These are phyloP conservation scores for Eucalyptus marginata DNA, from an alignment of 345 rosid genomes.

Conservation along the genomic window DNA sequence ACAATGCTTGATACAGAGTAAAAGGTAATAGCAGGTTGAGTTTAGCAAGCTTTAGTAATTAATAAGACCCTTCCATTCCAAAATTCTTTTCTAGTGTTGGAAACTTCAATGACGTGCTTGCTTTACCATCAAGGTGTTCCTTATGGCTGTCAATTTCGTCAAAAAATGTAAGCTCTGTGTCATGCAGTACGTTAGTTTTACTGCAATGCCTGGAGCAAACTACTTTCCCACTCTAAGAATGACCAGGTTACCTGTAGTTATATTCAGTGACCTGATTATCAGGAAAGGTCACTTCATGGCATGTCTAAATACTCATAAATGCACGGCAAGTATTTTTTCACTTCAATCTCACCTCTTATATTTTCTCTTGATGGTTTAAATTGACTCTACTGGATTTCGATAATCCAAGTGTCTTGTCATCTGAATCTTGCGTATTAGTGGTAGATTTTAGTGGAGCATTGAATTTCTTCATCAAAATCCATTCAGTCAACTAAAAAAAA, in stretches of 20 bases:
- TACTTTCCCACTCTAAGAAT: not conserved
- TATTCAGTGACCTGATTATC: not conserved
- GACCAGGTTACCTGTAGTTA: not conserved
- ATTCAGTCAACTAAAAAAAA: accelerated
- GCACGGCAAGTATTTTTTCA: not conserved
- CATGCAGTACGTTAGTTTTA: not conserved
- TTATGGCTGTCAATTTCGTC: not conserved
- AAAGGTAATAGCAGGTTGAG: not conserved
- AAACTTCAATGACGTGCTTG: not conserved
- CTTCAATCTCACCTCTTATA: not conserved
- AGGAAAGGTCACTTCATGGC: not conserved
- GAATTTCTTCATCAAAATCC: not conserved
- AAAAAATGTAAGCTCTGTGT: not conserved
- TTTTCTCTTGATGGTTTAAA: not conserved
- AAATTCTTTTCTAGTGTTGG: not conserved
- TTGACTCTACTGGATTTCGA: not conserved
- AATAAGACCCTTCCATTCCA: not conserved
- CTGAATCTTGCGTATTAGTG: not conserved
- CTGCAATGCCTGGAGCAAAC: not conserved
- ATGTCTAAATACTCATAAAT: not conserved
- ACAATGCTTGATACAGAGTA: not conserved
- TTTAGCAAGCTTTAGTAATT: not conserved
- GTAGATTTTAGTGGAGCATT: not conserved
- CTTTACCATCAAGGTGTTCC: not conserved
- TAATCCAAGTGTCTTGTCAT: not conserved